Conservation (phyloP, 768 basidiomycete genomes). For the Boletus subparvulus region DNA sequence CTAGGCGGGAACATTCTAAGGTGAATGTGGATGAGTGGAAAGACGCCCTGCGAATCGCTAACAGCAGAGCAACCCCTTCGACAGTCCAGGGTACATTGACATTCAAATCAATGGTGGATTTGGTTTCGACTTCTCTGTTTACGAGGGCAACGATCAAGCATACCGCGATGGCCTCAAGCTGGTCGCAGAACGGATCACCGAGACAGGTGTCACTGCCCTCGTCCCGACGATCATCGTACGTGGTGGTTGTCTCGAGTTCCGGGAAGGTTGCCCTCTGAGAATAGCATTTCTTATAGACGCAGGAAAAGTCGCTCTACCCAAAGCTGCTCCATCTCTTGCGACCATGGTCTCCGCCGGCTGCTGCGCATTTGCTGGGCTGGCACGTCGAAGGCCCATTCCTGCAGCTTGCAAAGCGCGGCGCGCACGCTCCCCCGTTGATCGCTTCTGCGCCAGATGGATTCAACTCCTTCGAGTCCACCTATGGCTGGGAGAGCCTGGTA, state of each 20-base stretch:
- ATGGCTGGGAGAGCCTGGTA: constrained; percentile 63
- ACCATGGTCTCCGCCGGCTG: constrained; percentile 60
- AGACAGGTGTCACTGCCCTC: constrained; percentile 83
- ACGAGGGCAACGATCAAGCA: constrained; percentile 63
- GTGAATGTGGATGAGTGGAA: constrained; percentile 31
- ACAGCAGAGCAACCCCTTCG: constrained; percentile 6
- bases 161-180: constrained; percentile 68
- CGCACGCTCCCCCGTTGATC: constrained; percentile 71
- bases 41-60: constrained; percentile 1
- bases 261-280: background rate
- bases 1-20: constrained; percentile 77
- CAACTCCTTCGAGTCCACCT: constrained; percentile 69
- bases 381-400: constrained; percentile 92
- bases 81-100: constrained; percentile 82
- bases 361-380: constrained; percentile 82
- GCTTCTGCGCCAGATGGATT: constrained; percentile 61
- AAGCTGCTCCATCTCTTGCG: constrained; percentile 65
- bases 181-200: constrained; percentile 74
- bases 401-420: constrained; percentile 78
- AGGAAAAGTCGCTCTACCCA: constrained; percentile 73
- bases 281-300: constrained; percentile 50
- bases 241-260: constrained; percentile 1
- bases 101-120: constrained; percentile 91
- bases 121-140: constrained; percentile 84
- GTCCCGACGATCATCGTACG: constrained; percentile 73